phyloP scores from a whole-genome alignment of 2,329 filamentous ascomycete genomes.

The Pestalotiopsis sp. region DNA sequence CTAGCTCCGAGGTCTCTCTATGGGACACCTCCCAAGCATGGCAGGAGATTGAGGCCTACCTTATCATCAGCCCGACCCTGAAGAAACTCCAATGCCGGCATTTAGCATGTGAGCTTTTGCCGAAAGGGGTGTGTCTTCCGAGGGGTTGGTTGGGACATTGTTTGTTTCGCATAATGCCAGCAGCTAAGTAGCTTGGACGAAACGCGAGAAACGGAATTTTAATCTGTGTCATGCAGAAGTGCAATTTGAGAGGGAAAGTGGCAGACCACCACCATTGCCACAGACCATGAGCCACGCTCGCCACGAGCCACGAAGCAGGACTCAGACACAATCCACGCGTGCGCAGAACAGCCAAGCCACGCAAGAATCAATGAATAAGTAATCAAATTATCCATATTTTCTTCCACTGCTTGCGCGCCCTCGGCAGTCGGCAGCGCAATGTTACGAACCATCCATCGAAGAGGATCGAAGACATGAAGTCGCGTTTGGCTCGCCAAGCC shows the following conservation, averaged over 20 bases:
- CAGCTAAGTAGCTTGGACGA: background rate
- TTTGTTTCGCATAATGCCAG: background rate
- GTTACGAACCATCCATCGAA: background rate
- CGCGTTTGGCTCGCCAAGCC: slow-evolving; percentile 1
- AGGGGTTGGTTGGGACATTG: slow-evolving; percentile 4
- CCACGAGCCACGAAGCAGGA: background rate
- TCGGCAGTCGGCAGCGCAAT: background rate
- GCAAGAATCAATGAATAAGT: background rate
- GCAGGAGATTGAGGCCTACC: background rate
- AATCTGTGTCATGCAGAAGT: background rate
- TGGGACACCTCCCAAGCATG: background rate
- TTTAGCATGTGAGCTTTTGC: background rate
- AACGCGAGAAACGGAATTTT: background rate
- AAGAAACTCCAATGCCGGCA: background rate
- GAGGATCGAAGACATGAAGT: background rate
- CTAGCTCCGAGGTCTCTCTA: background rate
- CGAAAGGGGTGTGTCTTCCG: background rate
- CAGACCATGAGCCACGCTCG: background rate
- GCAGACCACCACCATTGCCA: background rate
- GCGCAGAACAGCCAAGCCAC: background rate
- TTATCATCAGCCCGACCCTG: background rate
- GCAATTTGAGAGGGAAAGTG: background rate
- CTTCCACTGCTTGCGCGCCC: background rate
- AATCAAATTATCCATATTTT: background rate
- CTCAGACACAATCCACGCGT: background rate